Percentiles rank a stretch among this genome's conserved stretches.
Evolutionary conservation across 2,329 filamentous ascomycete species (phyloP).

Genomic region (Cadophora gregata): DNA sequence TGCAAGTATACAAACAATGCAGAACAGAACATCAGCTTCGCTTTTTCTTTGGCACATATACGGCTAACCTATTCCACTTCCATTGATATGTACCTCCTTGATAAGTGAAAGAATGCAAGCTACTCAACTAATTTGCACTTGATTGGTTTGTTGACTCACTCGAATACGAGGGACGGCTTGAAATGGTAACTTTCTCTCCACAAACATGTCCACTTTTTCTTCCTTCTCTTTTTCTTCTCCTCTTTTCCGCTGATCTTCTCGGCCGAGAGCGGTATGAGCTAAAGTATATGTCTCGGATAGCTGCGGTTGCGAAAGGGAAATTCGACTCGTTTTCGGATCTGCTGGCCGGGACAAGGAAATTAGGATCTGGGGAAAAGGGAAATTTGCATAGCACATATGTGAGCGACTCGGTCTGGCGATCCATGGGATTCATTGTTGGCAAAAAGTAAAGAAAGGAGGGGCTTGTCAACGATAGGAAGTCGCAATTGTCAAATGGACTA

Average conservation of each 20-base stretch:
- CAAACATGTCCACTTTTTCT: not conserved
- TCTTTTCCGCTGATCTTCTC: not conserved
- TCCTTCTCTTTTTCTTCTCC: not conserved
- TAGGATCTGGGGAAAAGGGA: not conserved
- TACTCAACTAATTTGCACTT: not conserved
- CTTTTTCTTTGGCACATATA: not conserved
- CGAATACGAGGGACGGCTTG: not conserved
- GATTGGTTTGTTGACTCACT: not conserved
- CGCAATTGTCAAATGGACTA: too few relatives aligned
- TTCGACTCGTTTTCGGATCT: not conserved
- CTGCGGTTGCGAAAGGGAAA: not conserved
- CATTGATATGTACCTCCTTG: not conserved
- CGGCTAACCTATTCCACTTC: not conserved
- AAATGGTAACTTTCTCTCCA: not conserved
- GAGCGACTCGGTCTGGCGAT: not conserved
- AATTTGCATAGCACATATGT: not conserved
- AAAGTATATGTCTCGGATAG: not conserved
- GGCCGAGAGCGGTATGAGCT: not conserved
- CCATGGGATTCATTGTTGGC: not conserved
- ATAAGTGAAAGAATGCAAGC: not conserved
- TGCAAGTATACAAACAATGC: not conserved
- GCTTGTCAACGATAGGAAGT: not conserved
- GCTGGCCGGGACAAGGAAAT: not conserved
- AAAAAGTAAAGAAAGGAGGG: not conserved
- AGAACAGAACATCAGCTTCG: not conserved